Evolutionary conservation across 1,284 basidiomycete genomes (phyloP).

Genomic region (Wolfiporia cocos): DNA sequence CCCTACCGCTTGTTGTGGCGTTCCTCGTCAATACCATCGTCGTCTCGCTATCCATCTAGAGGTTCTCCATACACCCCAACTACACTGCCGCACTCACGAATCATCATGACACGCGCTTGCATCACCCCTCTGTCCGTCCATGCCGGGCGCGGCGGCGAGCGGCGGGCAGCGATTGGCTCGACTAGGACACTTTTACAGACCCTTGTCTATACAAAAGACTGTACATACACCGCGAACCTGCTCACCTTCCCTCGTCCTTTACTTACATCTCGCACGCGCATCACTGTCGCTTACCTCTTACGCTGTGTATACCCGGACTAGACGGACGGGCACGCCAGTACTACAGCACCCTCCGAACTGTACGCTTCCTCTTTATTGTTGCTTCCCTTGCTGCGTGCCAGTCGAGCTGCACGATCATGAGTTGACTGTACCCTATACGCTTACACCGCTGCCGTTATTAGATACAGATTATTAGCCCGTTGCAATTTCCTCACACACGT

Average conservation of each 20-base stretch:
- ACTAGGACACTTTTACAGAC: no score
- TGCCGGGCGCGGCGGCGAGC: no score
- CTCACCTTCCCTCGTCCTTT: background rate
- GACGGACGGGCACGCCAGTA: constrained; percentile 8
- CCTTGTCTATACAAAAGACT: background rate
- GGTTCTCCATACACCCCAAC: background rate
- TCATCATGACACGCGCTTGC: background rate
- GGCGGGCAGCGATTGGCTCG: no score
- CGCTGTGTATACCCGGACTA: constrained; percentile 8
- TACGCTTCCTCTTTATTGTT: no score
- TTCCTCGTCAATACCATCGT: constrained; percentile 2
- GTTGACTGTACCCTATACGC: no score
- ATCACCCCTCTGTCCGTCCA: background rate
- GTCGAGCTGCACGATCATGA: no score
- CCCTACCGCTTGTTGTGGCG: background rate
- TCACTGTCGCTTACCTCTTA: background rate
- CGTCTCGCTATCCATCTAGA: constrained; percentile 6
- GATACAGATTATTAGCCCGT: no score
- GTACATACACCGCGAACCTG: background rate
- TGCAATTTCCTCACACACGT: no score
- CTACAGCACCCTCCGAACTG: no score
- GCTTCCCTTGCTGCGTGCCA: no score
- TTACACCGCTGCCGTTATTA: no score
- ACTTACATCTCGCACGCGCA: background rate
- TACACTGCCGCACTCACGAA: background rate